These are phyloP conservation scores for Trypanosoma grayi DNA, from an alignment of 208 protist species.

Conservation along the genomic window DNA sequence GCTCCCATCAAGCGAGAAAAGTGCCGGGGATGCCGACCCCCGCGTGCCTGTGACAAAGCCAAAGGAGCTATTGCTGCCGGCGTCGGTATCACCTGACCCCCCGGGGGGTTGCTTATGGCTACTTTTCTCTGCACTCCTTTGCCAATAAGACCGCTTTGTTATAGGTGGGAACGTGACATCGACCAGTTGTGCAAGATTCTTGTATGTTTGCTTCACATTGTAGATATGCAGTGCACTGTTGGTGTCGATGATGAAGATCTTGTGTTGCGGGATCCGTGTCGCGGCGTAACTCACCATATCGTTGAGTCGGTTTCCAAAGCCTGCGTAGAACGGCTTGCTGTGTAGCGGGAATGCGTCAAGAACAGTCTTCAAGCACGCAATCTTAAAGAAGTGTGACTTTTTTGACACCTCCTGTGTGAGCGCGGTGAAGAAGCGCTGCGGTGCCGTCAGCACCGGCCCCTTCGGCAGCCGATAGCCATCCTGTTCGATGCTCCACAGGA, in stretches of 20 bases:
- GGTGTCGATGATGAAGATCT: conserved; percentile 89
- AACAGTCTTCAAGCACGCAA: conserved; percentile 73
- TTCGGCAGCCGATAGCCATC: conserved; percentile 70
- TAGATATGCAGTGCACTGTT: conserved; percentile 74
- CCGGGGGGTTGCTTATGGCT: neutral
- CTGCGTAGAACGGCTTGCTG: conserved; percentile 83
- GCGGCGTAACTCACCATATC: conserved; percentile 88
- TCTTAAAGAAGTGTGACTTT: conserved; percentile 91
- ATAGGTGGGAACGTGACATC: conserved; percentile 83
- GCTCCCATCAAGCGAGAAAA: neutral
- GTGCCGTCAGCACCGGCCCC: conserved; percentile 88
- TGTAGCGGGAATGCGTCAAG: conserved; percentile 67
- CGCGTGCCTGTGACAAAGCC: neutral
- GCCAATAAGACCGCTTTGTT: conserved; percentile 13
- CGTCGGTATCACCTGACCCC: neutral
- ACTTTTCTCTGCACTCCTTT: no score
- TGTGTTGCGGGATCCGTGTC: conserved; percentile 68
- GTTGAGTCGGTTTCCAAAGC: conserved; percentile 90
- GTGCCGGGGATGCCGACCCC: neutral
- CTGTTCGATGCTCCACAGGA: conserved; percentile 82
- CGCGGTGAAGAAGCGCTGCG: conserved; percentile 82
- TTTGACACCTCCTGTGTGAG: conserved; percentile 89
- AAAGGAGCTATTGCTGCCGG: neutral
- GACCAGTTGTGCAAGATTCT: conserved; percentile 71
- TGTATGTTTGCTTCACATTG: conserved; percentile 73